Evolutionary conservation across 2,329 filamentous ascomycete species (phyloP).

Genomic region (Aspergillus terreus): DNA sequence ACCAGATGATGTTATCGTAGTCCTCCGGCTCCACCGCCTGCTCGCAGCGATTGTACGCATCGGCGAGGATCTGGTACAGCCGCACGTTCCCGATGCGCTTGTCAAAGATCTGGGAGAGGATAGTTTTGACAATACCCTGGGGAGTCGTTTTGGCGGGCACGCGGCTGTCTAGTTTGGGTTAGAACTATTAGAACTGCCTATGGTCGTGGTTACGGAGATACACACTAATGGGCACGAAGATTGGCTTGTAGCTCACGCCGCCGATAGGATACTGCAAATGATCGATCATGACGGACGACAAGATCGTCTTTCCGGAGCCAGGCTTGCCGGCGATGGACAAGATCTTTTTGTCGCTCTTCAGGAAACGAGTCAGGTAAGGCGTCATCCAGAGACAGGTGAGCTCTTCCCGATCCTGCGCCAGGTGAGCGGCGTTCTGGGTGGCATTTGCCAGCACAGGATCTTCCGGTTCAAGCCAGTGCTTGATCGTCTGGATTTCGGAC

Average conservation of each 20-base stretch:
- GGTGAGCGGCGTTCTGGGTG: slow-evolving; percentile 40
- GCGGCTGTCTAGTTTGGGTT: slow-evolving; percentile 22
- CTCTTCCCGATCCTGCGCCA: slow-evolving; percentile 44
- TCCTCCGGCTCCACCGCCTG: slow-evolving; percentile 20
- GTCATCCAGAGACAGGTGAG: slow-evolving; percentile 55
- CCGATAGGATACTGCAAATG: slow-evolving; percentile 36
- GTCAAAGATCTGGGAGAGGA: slow-evolving; percentile 36
- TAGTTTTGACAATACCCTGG: slow-evolving; percentile 31
- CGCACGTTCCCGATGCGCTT: slow-evolving; percentile 38
- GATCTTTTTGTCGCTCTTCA: slow-evolving; percentile 42
- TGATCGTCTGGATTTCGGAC: slow-evolving; percentile 28
- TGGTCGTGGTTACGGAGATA: background rate
- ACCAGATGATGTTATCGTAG: slow-evolving; percentile 37
- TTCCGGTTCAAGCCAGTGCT: slow-evolving; percentile 43
- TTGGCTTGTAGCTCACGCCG: slow-evolving; percentile 30
- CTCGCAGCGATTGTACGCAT: slow-evolving; percentile 27
- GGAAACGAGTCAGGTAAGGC: slow-evolving; percentile 47
- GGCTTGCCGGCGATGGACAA: slow-evolving; percentile 43
- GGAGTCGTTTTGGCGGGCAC: slow-evolving; percentile 29
- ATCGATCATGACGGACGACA: slow-evolving; percentile 38
- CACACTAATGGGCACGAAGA: slow-evolving; percentile 37
- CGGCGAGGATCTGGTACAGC: slow-evolving; percentile 32
- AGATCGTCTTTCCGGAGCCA: slow-evolving; percentile 38
- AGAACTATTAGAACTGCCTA: background rate
- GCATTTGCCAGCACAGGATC: slow-evolving; percentile 45